Base-by-base conservation (phyloP, 1,284 basidiomycete genomes). In the Cystobasidium slooffiae region DNA sequence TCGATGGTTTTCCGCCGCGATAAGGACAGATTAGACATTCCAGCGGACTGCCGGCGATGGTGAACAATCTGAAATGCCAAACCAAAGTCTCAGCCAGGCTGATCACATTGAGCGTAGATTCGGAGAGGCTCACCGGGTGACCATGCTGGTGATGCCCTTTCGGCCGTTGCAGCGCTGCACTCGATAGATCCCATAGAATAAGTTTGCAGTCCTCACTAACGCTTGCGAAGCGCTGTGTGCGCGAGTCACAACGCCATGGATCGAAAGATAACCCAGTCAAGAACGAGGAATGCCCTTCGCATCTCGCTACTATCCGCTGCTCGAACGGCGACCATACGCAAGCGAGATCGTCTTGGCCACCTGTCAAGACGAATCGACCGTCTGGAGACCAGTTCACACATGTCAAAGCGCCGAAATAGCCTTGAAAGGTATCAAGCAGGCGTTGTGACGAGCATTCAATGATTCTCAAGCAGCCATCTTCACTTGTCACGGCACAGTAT, bases 271-370 rank as follows among this genome's bases (percentile, higher is more conserved):
- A 86, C 2, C 88, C 86, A 0, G 92, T 91, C 5, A 99, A 92
- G 80, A 97, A 98, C 0, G 93, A 95, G 0, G 93, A 91, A 81
- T 99, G 96, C 0, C 96, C 97, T 83, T 97, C 94, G 84, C 95
- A 97, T 63, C 95, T 87, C 3, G 96, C 96, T n/a, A 99, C 88
- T 14, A 98, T 89, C 9, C 93, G 88, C 79, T 92, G 90, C 80
- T 97, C 94, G 86, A 90, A 91, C 0, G 93, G 92, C 0, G 94
- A 93, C 81, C 93, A 92, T 75, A 97, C 91, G 0, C 94, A 96
- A 62, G 97, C 85, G 12, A 99, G 86, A 80, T 99, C 96, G 81
- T 99, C 96, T 85, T 98, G 89, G 0, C 91, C 91, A n/a, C 91
- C 91, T 0, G 89, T 89, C 88, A 97, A 83, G 44, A 98, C 89